A percentile compares a stretch with the other conserved stretches of the same genome.
Conservation (phyloP, 2,329 filamentous ascomycete species). For the Aphanoascus verrucosus region DNA sequence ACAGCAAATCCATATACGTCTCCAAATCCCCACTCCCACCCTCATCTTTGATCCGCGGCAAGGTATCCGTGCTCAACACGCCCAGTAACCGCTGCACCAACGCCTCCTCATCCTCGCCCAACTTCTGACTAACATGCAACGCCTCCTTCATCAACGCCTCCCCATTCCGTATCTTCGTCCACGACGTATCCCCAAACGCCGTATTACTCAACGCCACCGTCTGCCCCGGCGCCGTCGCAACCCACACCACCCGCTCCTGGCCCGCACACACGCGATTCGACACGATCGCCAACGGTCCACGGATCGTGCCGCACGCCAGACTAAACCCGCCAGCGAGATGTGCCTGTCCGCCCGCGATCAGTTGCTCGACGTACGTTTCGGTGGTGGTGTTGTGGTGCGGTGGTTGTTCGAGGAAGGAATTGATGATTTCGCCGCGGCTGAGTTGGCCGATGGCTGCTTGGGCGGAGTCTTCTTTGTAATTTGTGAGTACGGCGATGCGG, state of each 20-base stretch:
- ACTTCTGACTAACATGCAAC: constrained; percentile 37
- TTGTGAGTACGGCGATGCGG: constrained; percentile 52
- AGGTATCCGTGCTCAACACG: constrained; percentile 45
- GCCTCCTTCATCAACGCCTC: constrained; percentile 44
- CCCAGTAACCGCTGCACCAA: constrained; percentile 44
- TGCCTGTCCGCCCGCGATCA: constrained; percentile 46
- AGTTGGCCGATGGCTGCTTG: constrained; percentile 38
- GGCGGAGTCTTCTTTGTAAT: constrained; percentile 48
- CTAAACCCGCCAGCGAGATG: constrained; percentile 51
- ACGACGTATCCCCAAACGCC: constrained; percentile 47
- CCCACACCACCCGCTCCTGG: constrained; percentile 41
- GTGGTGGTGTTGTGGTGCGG: constrained; percentile 33
- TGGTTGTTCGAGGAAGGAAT: constrained; percentile 45
- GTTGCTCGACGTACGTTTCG: constrained; percentile 42
- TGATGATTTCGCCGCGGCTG: constrained; percentile 50
- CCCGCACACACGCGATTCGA: constrained; percentile 49
- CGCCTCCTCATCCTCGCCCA: constrained; percentile 37
- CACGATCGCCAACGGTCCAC: constrained; percentile 47
- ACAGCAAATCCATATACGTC: constrained; percentile 45
- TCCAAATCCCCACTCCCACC: constrained; percentile 38
- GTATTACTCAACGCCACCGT: constrained; percentile 53
- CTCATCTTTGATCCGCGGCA: constrained; percentile 41
- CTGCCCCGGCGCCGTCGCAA: constrained; percentile 40
- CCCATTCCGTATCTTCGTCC: constrained; percentile 52
- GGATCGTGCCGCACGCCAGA: constrained; percentile 47